Evolutionary conservation across 2,329 filamentous ascomycete genomes (phyloP).

Genomic region (Aspergillus bombycis): DNA sequence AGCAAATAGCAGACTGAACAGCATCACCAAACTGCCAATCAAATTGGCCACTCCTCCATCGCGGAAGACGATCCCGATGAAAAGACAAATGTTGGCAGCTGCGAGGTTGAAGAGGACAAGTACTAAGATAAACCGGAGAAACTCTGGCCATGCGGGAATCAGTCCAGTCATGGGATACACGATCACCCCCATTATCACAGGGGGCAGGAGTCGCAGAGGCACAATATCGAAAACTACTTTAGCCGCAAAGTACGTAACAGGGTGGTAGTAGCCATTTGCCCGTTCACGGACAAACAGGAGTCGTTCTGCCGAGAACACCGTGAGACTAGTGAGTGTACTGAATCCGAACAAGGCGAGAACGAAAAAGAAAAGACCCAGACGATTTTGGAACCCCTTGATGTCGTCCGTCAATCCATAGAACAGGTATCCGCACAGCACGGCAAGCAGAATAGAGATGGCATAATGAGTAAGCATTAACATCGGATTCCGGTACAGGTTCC

Average conservation of each 20-base stretch:
- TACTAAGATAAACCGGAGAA: slow-evolving; percentile 88
- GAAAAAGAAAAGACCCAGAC: slow-evolving; percentile 97
- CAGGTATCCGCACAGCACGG: slow-evolving; percentile 89
- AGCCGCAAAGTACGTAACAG: slow-evolving; percentile 88
- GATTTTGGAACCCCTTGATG: slow-evolving; percentile 96
- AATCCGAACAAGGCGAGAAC: slow-evolving; percentile 94
- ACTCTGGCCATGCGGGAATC: slow-evolving; percentile 77
- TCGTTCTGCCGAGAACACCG: slow-evolving; percentile 88
- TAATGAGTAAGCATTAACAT: slow-evolving; percentile 99
- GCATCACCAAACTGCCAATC: slow-evolving; percentile 93
- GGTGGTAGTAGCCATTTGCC: slow-evolving; percentile 95
- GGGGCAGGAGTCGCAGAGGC: slow-evolving; percentile 89
- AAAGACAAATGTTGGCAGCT: slow-evolving; percentile 88
- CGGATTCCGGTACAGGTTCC: slow-evolving; percentile 94
- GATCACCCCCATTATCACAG: slow-evolving; percentile 92
- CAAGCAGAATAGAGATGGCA: slow-evolving; percentile 91
- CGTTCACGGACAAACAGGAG: slow-evolving; percentile 90
- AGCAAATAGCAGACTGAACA: slow-evolving; percentile 93
- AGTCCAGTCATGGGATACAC: slow-evolving; percentile 98
- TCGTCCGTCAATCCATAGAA: slow-evolving; percentile 97
- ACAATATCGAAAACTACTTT: slow-evolving; percentile 99
- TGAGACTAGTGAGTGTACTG: slow-evolving; percentile 90
- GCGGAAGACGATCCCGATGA: slow-evolving; percentile 93
- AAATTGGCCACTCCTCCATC: slow-evolving; percentile 90
- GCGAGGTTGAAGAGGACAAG: slow-evolving; percentile 95